Base-by-base conservation (phyloP, 2,329 filamentous ascomycete genomes). In the Aspergillus tanneri region DNA sequence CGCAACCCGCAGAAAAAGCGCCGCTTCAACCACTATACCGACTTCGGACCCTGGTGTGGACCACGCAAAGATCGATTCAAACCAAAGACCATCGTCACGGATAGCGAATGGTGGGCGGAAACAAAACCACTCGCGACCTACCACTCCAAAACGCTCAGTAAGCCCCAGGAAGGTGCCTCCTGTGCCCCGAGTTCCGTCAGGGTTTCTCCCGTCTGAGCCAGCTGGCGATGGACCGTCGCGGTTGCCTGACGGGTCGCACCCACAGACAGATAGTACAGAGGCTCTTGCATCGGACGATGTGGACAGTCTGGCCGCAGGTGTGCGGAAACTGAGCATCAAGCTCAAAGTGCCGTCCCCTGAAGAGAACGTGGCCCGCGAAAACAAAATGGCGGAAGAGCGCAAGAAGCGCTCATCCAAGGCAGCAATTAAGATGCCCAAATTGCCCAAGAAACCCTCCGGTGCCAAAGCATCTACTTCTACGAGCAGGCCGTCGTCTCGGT, bases 261-360 rank as follows among this genome's bases (percentile, higher is more conserved):
- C 45, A 30, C 27, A 22, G 22, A 30, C 52, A 18, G 25, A 49
- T 7, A 24, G 14, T 10, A 32, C 25, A 9, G 47, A 46, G 5
- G 28, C 27, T 8, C 23, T 25, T 27, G 21, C 49, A 53, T 40
- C 59, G 63, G 44, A 68, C 12, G 72, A 75, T 24, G 61, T 83
- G 36, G 79, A 83, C 36, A 69, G 68, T 14, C 63, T 83, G 21
- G 71, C 78, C 1, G 71, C 74, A 3, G 78, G 77, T 3, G 63
- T 84, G 51, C 79, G 79, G 59, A 77, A 77, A 22, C 62, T 75
- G 51, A 72, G 64, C 44, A 78, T 85, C 46, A 83, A 80, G 18
- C 61, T 85, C 39, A 83, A 81, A 52, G 70, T 84, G 43, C 79
- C 79, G 0, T 73, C 78, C 0, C 75, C 75, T 18, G 80, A 83